These are phyloP conservation scores for Graphilbum fragrans DNA, from an alignment of 2,329 filamentous ascomycete species.

Conservation along the genomic window DNA sequence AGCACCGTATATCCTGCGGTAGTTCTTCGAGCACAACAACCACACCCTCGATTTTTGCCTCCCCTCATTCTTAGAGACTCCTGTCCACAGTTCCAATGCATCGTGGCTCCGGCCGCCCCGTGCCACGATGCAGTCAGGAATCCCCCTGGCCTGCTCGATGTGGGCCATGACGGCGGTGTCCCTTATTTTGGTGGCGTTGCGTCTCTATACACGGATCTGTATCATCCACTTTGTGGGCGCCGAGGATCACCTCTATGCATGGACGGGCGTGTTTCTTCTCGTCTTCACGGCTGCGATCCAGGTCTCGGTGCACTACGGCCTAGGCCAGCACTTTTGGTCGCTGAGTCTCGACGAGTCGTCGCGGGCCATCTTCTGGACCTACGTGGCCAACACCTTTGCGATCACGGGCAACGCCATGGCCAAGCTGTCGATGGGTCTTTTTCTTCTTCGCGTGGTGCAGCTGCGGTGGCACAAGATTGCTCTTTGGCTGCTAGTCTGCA, in stretches of 20 bases:
- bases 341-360: constrained; percentile 18
- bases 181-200: constrained; percentile 19
- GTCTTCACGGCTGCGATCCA: constrained; percentile 22
- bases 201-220: constrained; percentile 23
- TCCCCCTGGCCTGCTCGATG: constrained; percentile 20
- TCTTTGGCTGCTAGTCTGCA: constrained; percentile 19
- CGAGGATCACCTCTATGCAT: constrained; percentile 23
- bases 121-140: constrained; percentile 12
- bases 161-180: constrained; percentile 23
- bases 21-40: too few relatives aligned
- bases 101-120: too few relatives aligned
- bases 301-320: constrained; percentile 20
- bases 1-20: too few relatives aligned
- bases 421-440: constrained; percentile 25
- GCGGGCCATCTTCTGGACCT: constrained; percentile 25
- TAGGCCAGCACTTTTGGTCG: constrained; percentile 20
- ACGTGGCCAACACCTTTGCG: constrained; percentile 21
- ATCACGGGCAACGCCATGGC: constrained; percentile 25
- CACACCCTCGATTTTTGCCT: too few relatives aligned
- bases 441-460: constrained; percentile 24
- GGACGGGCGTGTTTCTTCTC: constrained; percentile 22
- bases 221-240: constrained; percentile 23
- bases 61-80: too few relatives aligned
- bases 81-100: too few relatives aligned
- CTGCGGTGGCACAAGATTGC: constrained; percentile 19